A percentile compares a stretch with the other conserved stretches of the same genome.
Conservation (phyloP, 202 grass and related monocot genomes). For the Carex arenaria region DNA sequence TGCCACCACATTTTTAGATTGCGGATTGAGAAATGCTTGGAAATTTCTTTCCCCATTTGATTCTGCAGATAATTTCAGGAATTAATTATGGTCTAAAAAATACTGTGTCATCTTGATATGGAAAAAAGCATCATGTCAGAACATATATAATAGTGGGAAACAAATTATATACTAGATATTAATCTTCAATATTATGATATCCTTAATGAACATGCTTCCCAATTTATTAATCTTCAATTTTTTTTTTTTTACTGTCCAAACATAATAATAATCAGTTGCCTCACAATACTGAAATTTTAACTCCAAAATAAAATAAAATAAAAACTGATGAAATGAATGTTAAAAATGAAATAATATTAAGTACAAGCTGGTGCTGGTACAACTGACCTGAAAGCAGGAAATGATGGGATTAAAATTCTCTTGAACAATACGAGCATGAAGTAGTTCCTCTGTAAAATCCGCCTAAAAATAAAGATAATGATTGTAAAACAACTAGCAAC, state of each 20-base stretch:
- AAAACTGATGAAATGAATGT: neutral
- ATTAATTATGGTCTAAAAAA: neutral
- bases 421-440: slow-evolving; percentile 62
- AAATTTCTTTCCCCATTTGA: too few species aligned
- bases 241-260: too few species aligned
- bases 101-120: neutral
- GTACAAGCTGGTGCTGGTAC: neutral
- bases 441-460: slow-evolving; percentile 61
- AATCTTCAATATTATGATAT: too few species aligned
- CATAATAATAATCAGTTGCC: neutral
- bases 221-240: too few species aligned
- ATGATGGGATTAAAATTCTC: slow-evolving; percentile 48
- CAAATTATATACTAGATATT: too few species aligned
- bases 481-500: neutral
- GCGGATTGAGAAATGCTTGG: too few species aligned
- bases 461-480: slow-evolving; percentile 35
- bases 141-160: neutral
- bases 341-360: neutral
- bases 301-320: neutral
- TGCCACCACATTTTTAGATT: too few species aligned
- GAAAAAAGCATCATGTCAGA: neutral
- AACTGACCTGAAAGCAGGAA: slow-evolving; percentile 17
- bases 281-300: neutral
- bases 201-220: too few species aligned
- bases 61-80: neutral